Evolutionary conservation across 768 basidiomycete genomes (phyloP), one percentile per base, ranked within the genome.

Genomic region (Phaeotremella skinneri): DNA sequence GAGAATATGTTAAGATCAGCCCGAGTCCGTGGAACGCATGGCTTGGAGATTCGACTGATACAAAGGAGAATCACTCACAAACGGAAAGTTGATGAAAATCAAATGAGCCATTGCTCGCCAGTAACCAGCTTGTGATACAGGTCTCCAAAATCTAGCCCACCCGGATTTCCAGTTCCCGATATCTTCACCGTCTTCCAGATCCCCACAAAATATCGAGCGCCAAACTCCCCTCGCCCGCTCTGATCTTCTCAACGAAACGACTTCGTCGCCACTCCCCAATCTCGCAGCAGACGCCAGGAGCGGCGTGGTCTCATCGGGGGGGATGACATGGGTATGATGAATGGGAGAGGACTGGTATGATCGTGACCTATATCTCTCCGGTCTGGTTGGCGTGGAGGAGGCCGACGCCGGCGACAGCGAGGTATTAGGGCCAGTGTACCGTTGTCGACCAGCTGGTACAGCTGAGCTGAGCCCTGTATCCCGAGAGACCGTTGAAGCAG

Each of bases 91-190:
- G 27, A 76, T 45, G n/a, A 75, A 32, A 2, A 71, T 54, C 30
- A 76, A 61, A 52, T 76, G 75, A 13, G 69, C 20, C 39, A 69
- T 32, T n/a, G 68, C 66, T 39, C 61, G 51, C 75, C 75, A 76
- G 53, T 74, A 73, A 26, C 59, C 55, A 4, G 50, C 45, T 32
- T 59, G 56, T 13, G 56, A 59, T 14, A 72, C 5, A 29, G 75
- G 68, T 30, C 59, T 52, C 66, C 67, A 66, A 47, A 67, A 76
- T 55, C 73, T 55, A 52, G 59, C 63, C 49, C 65, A 68, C n/a
- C 67, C 64, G 25, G 52, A 61, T 9, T 20, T 47, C 61, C 69
- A 67, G 25, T 11, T 30, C 48, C 61, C 23, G 42, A 27, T 49
- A 9, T 67, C 55, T 26, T 56, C 63, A 31, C 45, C 64, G 0